Evolutionary conservation across 345 rosid species (phyloP), one percentile per base, ranked within the genome.

Genomic region (Ceriops zippeliana): DNA sequence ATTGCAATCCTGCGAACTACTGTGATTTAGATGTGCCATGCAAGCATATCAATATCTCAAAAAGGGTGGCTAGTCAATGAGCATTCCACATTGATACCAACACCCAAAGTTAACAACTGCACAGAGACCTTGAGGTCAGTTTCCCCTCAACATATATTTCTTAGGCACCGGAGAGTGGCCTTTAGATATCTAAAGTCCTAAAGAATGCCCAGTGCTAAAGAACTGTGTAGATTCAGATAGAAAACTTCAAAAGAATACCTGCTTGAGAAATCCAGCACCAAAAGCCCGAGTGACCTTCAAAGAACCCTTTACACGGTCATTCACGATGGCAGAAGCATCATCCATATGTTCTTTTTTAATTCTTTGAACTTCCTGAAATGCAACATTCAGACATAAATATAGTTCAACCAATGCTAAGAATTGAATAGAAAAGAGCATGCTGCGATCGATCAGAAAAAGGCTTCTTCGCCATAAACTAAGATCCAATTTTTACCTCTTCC

Each of bases 251-350:
- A 56, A 32, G 47, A 62, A 59, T 79, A 93, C 98, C 95, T 89
- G 88, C 70, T 93, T 93, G 64, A 93, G 89, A 74, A 89, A 93
- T 35, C 98, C 96, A 24, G 96, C 98, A 59, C 98, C 98, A 6
- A 91, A 93, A 38, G 98, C 98, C 61, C 98, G 84, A 61, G 98
- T 93, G 67, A 93, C 97, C 83, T 89, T 93, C 84, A 93, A 79
- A 17, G 91, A 89, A 28, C 98, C 97, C 78, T 91, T 93, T 51
- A 93, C 98, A 2, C 98, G 89, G 30, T 89, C 96, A 26, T 93
- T 93, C 74, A 81, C 58, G 73, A 91, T 67, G 3, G 95, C 87
- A 53, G 73, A 80, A 37, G 77, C 76, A 87, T 93, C 98, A 73
- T 93, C 95, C 0, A 83, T 88, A 74, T 93, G 98, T 75, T 91